Evolutionary conservation across 2,329 filamentous ascomycete genomes (phyloP).

Genomic region (Atkinsonella hypoxylon): DNA sequence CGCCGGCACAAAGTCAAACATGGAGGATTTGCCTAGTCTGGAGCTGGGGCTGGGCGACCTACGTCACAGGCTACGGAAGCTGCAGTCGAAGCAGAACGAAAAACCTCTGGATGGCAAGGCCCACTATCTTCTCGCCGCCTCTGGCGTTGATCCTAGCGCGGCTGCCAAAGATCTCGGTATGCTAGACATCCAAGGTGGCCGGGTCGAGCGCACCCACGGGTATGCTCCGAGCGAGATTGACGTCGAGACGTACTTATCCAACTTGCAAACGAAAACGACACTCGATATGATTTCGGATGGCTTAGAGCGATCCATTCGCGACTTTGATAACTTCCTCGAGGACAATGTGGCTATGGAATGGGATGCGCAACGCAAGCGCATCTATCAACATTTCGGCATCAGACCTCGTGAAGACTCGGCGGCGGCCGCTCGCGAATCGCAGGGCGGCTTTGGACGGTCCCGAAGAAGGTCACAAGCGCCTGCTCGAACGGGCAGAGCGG

Average conservation of each 20-base stretch:
- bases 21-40: slow-evolving; percentile 74
- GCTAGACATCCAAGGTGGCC: slow-evolving; percentile 48
- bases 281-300: slow-evolving; percentile 85
- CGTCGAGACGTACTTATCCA: slow-evolving; percentile 68
- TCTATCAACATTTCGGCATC: slow-evolving; percentile 95
- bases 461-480: slow-evolving; percentile 36
- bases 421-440: slow-evolving; percentile 32
- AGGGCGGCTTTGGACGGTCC: slow-evolving; percentile 49
- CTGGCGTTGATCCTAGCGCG: slow-evolving; percentile 77
- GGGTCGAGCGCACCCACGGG: slow-evolving; percentile 30
- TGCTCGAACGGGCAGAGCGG: slow-evolving; percentile 27
- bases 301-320: slow-evolving; percentile 75
- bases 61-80: slow-evolving; percentile 68
- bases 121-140: slow-evolving; percentile 86
- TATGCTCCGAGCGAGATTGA: slow-evolving; percentile 46
- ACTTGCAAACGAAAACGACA: slow-evolving; percentile 81
- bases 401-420: slow-evolving; percentile 41
- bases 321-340: slow-evolving; percentile 89
- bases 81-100: slow-evolving; percentile 49
- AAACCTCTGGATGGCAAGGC: slow-evolving; percentile 49
- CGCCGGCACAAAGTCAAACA: slow-evolving; percentile 53
- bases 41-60: slow-evolving; percentile 90
- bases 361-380: slow-evolving; percentile 83
- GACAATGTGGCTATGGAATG: slow-evolving; percentile 93
- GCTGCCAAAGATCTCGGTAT: slow-evolving; percentile 79